These are phyloP conservation scores for Physocladia obscura DNA, from an alignment of 192 early-diverging fungal species.

Conservation along the genomic window DNA sequence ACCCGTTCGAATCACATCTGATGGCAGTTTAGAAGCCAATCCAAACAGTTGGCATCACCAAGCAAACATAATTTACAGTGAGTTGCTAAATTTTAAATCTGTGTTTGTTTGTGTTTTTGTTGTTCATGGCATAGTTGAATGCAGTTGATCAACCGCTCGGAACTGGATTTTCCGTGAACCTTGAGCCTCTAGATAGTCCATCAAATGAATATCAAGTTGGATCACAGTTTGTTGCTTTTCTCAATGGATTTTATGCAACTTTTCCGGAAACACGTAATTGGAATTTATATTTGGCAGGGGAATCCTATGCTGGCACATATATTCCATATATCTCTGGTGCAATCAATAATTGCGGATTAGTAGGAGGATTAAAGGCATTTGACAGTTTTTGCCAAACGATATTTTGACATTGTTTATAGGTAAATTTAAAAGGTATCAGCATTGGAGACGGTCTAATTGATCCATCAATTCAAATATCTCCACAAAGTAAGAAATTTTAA, in stretches of 20 bases:
- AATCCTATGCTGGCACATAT: conserved; percentile 42
- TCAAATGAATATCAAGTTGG: conserved; percentile 19
- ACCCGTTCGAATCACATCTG: background rate
- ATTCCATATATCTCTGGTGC: conserved; percentile 42
- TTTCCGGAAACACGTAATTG: conserved; percentile 35
- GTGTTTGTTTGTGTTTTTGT: too few species aligned
- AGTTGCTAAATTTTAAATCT: background rate
- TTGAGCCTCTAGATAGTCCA: background rate
- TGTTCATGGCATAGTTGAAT: background rate
- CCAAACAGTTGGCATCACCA: conserved; percentile 31
- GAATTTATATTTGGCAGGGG: conserved; percentile 44
- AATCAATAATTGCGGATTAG: conserved; percentile 15
- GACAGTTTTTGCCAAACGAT: background rate
- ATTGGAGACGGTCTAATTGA: conserved; percentile 28
- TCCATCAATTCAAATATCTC: background rate
- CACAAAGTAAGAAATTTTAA: too few species aligned
- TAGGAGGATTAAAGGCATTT: background rate
- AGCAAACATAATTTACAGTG: conserved; percentile 32
- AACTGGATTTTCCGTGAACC: conserved; percentile 24
- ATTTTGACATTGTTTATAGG: background rate
- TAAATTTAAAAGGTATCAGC: conserved; percentile 31
- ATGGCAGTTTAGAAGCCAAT: conserved; percentile 15
- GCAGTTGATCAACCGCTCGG: conserved; percentile 40
- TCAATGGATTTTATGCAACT: conserved; percentile 34
- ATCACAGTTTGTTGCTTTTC: conserved; percentile 33